Conservation (phyloP, 1,284 basidiomycete genomes). For the Austroboletus sp. region DNA sequence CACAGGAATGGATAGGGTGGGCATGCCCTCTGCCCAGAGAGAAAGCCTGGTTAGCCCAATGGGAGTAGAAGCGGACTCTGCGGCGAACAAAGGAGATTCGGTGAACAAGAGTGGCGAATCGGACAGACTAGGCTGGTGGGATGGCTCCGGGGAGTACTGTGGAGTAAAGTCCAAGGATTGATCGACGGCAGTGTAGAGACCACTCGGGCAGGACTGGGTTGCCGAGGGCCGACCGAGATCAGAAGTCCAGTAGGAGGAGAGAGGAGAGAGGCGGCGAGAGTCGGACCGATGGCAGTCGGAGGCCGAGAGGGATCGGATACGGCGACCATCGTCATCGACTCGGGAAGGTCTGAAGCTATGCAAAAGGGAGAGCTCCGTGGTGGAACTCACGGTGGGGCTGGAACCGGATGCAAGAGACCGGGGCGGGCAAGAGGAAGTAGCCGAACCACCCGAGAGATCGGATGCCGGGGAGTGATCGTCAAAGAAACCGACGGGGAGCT, state of each 20-base stretch:
- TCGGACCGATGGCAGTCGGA: constrained; percentile 28
- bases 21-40: constrained; percentile 63
- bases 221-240: constrained; percentile 26
- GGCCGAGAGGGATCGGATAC: constrained; percentile 29
- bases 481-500: constrained; percentile 28
- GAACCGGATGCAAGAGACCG: constrained; percentile 24
- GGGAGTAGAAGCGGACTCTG: constrained; percentile 21
- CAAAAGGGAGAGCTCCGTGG: constrained; percentile 25
- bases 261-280: constrained; percentile 31
- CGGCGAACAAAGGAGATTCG: constrained; percentile 29
- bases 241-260: constrained; percentile 29
- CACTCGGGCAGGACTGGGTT: constrained; percentile 25
- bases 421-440: constrained; percentile 25
- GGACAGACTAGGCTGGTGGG: constrained; percentile 24
- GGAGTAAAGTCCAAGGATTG: constrained; percentile 13
- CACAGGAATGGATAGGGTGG: constrained; percentile 44
- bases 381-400: constrained; percentile 22
- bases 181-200: constrained; percentile 26
- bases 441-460: constrained; percentile 28
- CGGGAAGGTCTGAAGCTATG: constrained; percentile 20
- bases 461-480: constrained; percentile 33
- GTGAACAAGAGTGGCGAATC: constrained; percentile 32
- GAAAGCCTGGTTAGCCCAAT: constrained; percentile 30
- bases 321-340: constrained; percentile 27
- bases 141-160: constrained; percentile 29